phyloP scores from a whole-genome alignment of 139 green algal genomes.

The Marvania coccoides region DNA sequence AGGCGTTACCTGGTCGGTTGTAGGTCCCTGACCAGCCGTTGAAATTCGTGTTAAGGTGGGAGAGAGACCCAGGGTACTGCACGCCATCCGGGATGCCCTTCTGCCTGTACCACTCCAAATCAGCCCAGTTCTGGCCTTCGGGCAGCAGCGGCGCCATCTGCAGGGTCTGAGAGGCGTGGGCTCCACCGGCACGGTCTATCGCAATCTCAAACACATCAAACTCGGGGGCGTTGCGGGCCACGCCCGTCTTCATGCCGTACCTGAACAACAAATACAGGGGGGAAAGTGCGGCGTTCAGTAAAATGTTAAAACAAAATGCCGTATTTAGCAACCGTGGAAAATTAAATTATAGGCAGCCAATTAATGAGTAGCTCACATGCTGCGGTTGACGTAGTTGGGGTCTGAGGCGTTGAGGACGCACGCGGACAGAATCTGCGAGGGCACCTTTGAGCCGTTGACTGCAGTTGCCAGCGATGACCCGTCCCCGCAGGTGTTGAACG shows the following conservation, averaged over 20 bases:
- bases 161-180: constrained; percentile 29
- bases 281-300: too few relatives aligned
- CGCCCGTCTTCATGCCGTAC: constrained; percentile 2
- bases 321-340: too few relatives aligned
- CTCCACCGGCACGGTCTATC: neutral
- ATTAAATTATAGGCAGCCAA: too few relatives aligned
- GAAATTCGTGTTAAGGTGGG: neutral
- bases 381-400: neutral
- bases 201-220: constrained; percentile 45
- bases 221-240: constrained; percentile 34
- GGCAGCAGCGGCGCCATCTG: constrained; percentile 41
- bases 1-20: constrained; percentile 20
- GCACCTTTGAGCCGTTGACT: neutral
- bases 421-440: neutral
- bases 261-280: too few relatives aligned
- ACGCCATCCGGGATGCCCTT: constrained; percentile 2
- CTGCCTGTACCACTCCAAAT: constrained; percentile 4
- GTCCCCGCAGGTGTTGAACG: constrained; percentile 32
- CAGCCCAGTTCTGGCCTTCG: constrained; percentile 10
- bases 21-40: constrained; percentile 13
- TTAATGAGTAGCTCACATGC: too few relatives aligned
- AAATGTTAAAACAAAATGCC: too few relatives aligned
- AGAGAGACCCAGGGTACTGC: constrained; percentile 14
- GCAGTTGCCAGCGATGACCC: neutral
- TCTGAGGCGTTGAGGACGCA: neutral